phyloP scores from a whole-genome alignment of 1,139 yeast genomes.

The Sugiyamaella pinicola region DNA sequence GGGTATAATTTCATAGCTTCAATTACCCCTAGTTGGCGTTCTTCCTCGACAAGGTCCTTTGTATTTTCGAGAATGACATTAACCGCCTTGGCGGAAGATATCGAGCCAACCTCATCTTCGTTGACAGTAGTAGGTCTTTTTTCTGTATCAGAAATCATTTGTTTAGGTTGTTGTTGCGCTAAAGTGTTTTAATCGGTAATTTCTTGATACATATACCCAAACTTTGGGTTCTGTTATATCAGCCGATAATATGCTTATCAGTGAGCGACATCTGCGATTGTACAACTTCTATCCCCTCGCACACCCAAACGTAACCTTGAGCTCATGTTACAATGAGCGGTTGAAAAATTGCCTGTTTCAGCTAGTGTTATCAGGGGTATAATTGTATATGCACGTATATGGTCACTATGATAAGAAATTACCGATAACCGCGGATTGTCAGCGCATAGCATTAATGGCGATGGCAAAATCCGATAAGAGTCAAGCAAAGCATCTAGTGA shows the following conservation, averaged over 20 bases:
- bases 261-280: neutral
- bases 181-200: no score
- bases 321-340: slow-evolving; percentile 6
- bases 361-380: slow-evolving; percentile 3
- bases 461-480: no score
- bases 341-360: neutral
- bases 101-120: slow-evolving; percentile 8
- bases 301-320: neutral
- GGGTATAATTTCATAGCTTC: slow-evolving; percentile 44
- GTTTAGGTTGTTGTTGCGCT: neutral
- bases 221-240: neutral
- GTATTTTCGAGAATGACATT: slow-evolving; percentile 31
- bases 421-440: no score
- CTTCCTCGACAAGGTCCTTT: slow-evolving; percentile 32
- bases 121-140: neutral
- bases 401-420: no score
- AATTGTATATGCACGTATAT: no score
- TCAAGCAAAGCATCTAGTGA: no score
- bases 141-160: slow-evolving; percentile 1
- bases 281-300: neutral
- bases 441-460: no score
- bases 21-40: slow-evolving; percentile 34
- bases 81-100: slow-evolving; percentile 25
- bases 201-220: no score
- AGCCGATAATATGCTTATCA: slow-evolving; percentile 1